Base-by-base conservation (phyloP, 177 flowering plant genomes). In the Telopea speciosissima region DNA sequence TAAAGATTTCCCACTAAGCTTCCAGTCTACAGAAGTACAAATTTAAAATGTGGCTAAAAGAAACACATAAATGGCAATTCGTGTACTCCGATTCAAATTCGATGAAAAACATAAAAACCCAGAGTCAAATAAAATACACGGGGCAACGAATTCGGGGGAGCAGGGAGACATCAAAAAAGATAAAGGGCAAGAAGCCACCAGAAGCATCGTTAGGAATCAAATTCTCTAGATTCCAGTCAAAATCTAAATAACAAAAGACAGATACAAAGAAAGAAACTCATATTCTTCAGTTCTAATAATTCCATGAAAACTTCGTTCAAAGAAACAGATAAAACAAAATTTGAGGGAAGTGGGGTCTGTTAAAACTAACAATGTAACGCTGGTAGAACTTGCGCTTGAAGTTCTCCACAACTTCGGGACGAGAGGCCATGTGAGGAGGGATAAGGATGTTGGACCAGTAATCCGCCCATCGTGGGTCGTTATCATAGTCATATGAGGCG, bases 401-500 rank as follows among this genome's bases (percentile, higher is more conserved):
- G 31, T 28, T 2, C 31, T 28, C 31, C 2, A 28, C 31, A 28
- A 28, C 31, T 2, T 28, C 31, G 4, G 31, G 31, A 28, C 31
- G 2, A 28, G 31, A 28, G 4, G 31, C 31, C 31, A 28, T 28
- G 31, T 28, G 31, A 28, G 31, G 31, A 28, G 31, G 31, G 31
- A 28, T 28, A 28, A 28, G 31, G 31, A 28, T 28, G 4, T 28
- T 28, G 4, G 31, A 28, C 31, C 31, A 28, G 31, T 28, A 28
- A 2, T 28, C 31, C 4, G 31, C 89, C 98, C 98, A 96, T 83
- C 87, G 75, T 0, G 97, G 74, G 68, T 96, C 99, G 79, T 79
- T 86, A 61, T 96, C 98, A 82, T 96, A 96, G 63, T 96, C 99
- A 76, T 90, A 93, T 3, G 97, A 68, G n/a, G 88, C 86, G 56